Conservation (phyloP, 2,329 filamentous ascomycete species). For the Gyromitra esculenta region DNA sequence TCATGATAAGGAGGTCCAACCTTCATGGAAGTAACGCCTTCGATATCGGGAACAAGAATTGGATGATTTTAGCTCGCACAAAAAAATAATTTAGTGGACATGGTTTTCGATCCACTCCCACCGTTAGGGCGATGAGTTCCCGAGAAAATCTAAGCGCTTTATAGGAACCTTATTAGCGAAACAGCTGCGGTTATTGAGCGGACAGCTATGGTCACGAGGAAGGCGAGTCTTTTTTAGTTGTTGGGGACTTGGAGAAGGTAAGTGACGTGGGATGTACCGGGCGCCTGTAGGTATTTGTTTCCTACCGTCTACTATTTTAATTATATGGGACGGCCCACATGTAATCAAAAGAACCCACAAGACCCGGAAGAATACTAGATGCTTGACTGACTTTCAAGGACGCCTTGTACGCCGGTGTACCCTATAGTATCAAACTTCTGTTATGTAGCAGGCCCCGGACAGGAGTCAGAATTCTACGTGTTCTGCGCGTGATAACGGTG, state of each 20-base stretch:
- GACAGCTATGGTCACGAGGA: slow-evolving; percentile 18
- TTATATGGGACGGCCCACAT: not conserved
- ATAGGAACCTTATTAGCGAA: slow-evolving; percentile 34
- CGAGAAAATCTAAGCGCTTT: slow-evolving; percentile 7
- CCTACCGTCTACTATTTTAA: not conserved
- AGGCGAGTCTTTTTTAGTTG: slow-evolving; percentile 1
- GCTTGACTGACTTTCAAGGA: not conserved
- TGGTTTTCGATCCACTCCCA: slow-evolving; percentile 38
- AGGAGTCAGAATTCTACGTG: slow-evolving; percentile 16
- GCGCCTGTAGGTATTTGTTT: slow-evolving; percentile 13
- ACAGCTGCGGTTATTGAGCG: slow-evolving; percentile 25
- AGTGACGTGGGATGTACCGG: slow-evolving; percentile 3
- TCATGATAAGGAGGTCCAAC: slow-evolving; percentile 65
- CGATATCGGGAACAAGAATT: slow-evolving; percentile 72
- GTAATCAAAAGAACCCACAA: not conserved
- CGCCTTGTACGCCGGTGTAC: not conserved
- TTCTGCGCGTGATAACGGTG: slow-evolving; percentile 23
- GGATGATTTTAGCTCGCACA: slow-evolving; percentile 72
- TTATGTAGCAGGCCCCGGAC: slow-evolving; percentile 2
- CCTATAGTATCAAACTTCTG: not conserved
- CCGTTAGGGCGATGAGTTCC: not conserved
- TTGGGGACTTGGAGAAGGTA: not conserved
- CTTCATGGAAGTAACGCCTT: slow-evolving; percentile 69
- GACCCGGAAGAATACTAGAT: not conserved
- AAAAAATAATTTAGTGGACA: slow-evolving; percentile 65